These are phyloP conservation scores for Fusarium sp. DNA, from an alignment of 2,329 filamentous ascomycete species.

Conservation along the genomic window DNA sequence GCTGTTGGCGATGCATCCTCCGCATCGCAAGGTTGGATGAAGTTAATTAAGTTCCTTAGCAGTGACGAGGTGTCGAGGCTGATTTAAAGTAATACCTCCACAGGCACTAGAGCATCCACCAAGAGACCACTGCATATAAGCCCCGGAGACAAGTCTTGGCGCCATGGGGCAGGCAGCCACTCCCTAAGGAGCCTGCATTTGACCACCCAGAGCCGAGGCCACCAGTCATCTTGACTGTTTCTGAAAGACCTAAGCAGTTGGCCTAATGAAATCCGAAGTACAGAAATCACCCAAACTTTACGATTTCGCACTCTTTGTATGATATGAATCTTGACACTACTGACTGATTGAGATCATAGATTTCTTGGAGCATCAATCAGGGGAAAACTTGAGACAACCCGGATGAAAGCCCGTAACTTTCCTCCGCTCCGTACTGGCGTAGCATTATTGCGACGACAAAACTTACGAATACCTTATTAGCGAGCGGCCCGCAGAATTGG, in stretches of 20 bases:
- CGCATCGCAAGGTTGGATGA: neutral
- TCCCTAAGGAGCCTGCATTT: neutral
- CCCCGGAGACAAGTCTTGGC: neutral
- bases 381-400: neutral
- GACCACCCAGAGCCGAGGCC: neutral
- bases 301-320: neutral
- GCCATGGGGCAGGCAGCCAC: neutral
- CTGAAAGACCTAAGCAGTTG: neutral
- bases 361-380: neutral
- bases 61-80: conserved; percentile 2
- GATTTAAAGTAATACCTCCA: conserved; percentile 3
- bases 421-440: neutral
- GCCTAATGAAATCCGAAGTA: neutral
- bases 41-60: neutral
- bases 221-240: neutral
- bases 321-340: neutral
- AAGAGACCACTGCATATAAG: neutral
- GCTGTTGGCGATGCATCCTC: neutral
- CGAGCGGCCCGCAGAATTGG: conserved; percentile 8
- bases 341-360: neutral
- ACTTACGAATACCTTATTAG: neutral
- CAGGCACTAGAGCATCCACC: neutral
- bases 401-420: neutral
- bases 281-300: neutral
- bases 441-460: conserved; percentile 11